phyloP scores from a whole-genome alignment of 1,284 basidiomycete species.

The Phylloboletellus chloephorus region DNA sequence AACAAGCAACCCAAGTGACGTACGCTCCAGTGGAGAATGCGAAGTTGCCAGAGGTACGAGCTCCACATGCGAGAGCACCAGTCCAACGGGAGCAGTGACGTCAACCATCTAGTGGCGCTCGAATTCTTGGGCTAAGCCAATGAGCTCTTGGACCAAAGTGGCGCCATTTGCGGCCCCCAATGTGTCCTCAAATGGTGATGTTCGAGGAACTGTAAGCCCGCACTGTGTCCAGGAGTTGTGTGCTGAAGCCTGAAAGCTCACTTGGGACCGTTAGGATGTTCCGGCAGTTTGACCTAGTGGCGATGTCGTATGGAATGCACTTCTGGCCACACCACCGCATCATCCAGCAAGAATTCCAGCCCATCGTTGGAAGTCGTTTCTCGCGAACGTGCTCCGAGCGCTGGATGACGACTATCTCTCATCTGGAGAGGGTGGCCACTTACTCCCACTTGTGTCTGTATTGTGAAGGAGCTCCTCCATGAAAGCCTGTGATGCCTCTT shows the following conservation, averaged over 20 bases:
- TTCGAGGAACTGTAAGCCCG: background rate
- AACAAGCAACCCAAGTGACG: background rate
- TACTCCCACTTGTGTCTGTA: background rate
- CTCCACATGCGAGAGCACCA: too few species aligned
- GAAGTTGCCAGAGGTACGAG: too few species aligned
- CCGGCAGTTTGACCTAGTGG: background rate
- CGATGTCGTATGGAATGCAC: background rate
- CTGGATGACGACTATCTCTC: background rate
- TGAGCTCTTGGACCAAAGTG: background rate
- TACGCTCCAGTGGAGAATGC: background rate
- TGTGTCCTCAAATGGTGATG: constrained; percentile 14
- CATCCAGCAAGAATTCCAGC: constrained; percentile 1
- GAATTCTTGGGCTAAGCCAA: background rate
- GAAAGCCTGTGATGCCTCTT: background rate
- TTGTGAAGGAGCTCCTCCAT: background rate
- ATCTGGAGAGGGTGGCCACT: background rate
- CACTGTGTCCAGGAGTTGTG: too few species aligned
- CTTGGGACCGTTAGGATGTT: background rate
- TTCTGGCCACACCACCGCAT: constrained; percentile 5
- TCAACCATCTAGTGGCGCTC: background rate
- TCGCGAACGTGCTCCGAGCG: background rate
- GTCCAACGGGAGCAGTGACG: background rate
- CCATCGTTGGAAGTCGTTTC: background rate
- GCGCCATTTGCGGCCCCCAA: background rate
- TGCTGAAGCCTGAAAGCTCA: background rate